phyloP scores from a whole-genome alignment of 106 monocot species.

The Cymbidium sinense region DNA sequence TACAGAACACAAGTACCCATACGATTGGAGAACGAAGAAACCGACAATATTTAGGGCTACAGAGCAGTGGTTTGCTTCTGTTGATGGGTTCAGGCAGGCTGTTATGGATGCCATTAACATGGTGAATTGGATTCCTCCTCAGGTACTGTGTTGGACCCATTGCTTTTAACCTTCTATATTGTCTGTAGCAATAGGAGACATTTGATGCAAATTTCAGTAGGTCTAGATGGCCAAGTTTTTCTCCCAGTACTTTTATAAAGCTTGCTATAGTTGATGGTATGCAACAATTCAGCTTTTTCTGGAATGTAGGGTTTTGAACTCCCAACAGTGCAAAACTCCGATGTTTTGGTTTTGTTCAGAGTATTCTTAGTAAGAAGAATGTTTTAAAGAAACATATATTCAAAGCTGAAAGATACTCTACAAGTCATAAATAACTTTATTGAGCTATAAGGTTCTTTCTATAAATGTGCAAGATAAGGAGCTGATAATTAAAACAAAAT shows the following conservation, averaged over 20 bases:
- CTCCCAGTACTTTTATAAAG: neutral
- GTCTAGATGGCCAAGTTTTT: neutral
- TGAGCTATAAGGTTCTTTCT: too few relatives aligned
- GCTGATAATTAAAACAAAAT: too few relatives aligned
- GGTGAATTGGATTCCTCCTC: conserved; percentile 87
- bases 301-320: neutral
- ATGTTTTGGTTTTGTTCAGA: too few relatives aligned
- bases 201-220: neutral
- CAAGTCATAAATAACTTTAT: too few relatives aligned
- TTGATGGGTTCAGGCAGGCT: conserved; percentile 82
- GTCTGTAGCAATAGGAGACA: neutral
- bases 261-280: neutral
- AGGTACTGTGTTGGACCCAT: conserved; percentile 32
- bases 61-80: conserved; percentile 97
- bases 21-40: conserved; percentile 99
- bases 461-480: too few relatives aligned
- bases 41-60: conserved; percentile 99
- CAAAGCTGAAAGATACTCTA: too few relatives aligned
- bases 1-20: conserved; percentile 96
- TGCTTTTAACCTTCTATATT: neutral
- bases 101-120: conserved; percentile 82
- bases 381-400: too few relatives aligned
- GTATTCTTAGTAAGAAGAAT: too few relatives aligned
- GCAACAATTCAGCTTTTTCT: neutral
- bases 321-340: too few relatives aligned